Evolutionary conservation across 78 protist species (phyloP).

Genomic region (Capsaspora owczarzaki): DNA sequence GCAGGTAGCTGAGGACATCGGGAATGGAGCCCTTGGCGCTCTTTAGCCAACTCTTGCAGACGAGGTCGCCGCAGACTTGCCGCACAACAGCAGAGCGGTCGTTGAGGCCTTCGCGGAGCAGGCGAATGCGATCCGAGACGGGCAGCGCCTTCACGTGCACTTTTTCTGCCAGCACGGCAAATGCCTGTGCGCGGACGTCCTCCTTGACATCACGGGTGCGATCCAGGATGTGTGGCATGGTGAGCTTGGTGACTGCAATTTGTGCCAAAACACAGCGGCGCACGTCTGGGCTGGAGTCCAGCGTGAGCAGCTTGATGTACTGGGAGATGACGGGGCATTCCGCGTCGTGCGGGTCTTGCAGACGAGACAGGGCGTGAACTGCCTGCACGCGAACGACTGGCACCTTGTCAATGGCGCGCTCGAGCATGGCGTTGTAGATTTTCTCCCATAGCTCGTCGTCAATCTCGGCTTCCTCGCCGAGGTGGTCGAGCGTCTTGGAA

Average conservation of each 20-base stretch:
- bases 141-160: neutral
- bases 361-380: slow-evolving; percentile 7
- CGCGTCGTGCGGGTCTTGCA: slow-evolving; percentile 10
- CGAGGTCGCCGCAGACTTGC: neutral
- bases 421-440: neutral
- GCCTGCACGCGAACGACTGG: slow-evolving; percentile 32
- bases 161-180: neutral
- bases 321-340: neutral
- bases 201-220: slow-evolving; percentile 11
- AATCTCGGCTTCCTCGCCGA: slow-evolving; percentile 19
- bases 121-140: neutral
- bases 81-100: neutral
- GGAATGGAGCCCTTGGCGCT: neutral
- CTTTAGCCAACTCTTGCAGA: neutral
- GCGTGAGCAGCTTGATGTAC: neutral
- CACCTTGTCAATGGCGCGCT: slow-evolving; percentile 13
- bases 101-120: neutral
- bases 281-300: slow-evolving; percentile 6
- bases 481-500: neutral
- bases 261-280: slow-evolving; percentile 1
- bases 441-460: slow-evolving; percentile 7
- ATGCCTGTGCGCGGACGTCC: slow-evolving; percentile 3
- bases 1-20: neutral
- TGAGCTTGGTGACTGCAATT: neutral
- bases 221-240: neutral